Evolutionary conservation across 495 filamentous ascomycete genomes (phyloP).

Genomic region (Aspergillus campestris): DNA sequence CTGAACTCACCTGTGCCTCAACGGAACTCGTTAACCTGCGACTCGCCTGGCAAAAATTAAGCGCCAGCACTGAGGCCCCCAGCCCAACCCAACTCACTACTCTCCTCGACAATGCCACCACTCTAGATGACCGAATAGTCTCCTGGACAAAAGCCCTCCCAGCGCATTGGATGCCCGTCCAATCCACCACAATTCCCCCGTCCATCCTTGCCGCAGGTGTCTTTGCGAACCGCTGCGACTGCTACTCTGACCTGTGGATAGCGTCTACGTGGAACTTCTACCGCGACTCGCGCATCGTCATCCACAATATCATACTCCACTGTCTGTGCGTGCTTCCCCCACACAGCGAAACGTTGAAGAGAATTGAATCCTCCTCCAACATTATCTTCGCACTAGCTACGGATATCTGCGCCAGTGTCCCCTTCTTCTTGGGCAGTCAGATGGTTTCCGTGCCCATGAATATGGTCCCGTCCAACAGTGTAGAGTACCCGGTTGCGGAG

Average conservation of each 20-base stretch:
- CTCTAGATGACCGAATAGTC: constrained; percentile 20
- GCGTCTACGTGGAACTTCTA: constrained; percentile 56
- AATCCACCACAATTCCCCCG: constrained; percentile 25
- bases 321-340: constrained; percentile 19
- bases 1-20: constrained; percentile 16
- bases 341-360: constrained; percentile 7
- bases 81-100: constrained; percentile 7
- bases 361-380: constrained; percentile 8
- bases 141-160: constrained; percentile 25
- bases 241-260: constrained; percentile 52
- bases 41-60: constrained; percentile 16
- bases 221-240: constrained; percentile 49
- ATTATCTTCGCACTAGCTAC: constrained; percentile 24
- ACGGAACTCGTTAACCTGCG: constrained; percentile 23
- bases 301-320: constrained; percentile 42
- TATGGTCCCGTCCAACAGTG: constrained; percentile 6
- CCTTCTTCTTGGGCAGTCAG: constrained; percentile 35
- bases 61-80: not conserved
- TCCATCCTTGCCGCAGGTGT: constrained; percentile 25
- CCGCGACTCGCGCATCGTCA: constrained; percentile 48
- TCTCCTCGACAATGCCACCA: constrained; percentile 17
- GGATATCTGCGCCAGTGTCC: constrained; percentile 35
- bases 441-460: constrained; percentile 21
- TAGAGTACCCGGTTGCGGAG: constrained; percentile 31
- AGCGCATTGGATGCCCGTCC: constrained; percentile 19